phyloP scores from a whole-genome alignment of 768 basidiomycete genomes.

The Tricholoma hemisulphureum region DNA sequence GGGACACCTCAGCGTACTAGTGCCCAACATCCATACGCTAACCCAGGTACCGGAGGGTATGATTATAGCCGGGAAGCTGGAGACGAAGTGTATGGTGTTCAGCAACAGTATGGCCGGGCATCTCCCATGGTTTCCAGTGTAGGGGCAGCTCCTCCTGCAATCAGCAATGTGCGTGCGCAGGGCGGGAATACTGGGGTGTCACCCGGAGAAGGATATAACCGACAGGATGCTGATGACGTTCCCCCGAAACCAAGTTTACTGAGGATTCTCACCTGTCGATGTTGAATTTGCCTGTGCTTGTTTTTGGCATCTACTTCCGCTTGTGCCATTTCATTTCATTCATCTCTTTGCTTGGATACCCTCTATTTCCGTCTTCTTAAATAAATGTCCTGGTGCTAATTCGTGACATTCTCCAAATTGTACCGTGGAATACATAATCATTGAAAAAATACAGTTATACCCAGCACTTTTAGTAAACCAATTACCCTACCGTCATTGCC shows the following conservation, averaged over 20 bases:
- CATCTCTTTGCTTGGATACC: conserved; percentile 33
- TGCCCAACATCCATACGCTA: conserved; percentile 72
- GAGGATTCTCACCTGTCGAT: conserved; percentile 76
- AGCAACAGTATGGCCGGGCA: conserved; percentile 69
- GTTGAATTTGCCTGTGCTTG: conserved; percentile 44
- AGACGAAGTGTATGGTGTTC: conserved; percentile 58
- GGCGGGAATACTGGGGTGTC: conserved; percentile 68
- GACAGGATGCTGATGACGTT: conserved; percentile 54
- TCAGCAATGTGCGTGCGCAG: conserved; percentile 69
- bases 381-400: conserved; percentile 10
- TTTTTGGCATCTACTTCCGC: conserved; percentile 24
- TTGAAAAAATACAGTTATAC: background rate
- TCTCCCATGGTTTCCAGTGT: conserved; percentile 80
- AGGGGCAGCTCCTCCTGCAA: conserved; percentile 65
- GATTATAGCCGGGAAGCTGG: conserved; percentile 49
- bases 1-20: conserved; percentile 50
- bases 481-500: background rate
- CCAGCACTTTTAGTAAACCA: background rate
- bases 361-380: conserved; percentile 23
- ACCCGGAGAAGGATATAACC: conserved; percentile 56
- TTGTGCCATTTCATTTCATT: conserved; percentile 30
- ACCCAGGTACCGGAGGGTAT: conserved; percentile 52
- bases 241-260: conserved; percentile 55
- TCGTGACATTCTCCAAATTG: conserved; percentile 6
- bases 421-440: background rate